These are phyloP conservation scores for Skeletonema costatum DNA, from an alignment of 108 stramenopile genomes.

Conservation along the genomic window DNA sequence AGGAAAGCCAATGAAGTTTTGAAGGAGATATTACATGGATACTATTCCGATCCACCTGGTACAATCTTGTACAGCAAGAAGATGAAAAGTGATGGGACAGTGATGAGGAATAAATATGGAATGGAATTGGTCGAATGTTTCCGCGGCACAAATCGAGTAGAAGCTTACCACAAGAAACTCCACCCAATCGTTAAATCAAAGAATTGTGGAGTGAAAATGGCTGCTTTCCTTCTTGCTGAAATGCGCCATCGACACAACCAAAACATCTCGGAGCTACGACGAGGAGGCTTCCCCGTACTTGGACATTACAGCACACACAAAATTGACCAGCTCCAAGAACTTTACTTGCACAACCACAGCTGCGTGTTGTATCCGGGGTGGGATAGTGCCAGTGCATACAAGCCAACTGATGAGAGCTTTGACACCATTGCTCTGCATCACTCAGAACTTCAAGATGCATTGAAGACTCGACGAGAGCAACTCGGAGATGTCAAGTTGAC, in stretches of 20 bases:
- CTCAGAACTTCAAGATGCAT: too few species aligned
- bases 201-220: constrained; percentile 28
- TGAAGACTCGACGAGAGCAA: background rate
- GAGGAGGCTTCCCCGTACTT: constrained; percentile 22
- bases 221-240: constrained; percentile 15
- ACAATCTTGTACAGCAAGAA: constrained; percentile 11
- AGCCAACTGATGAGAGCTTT: constrained; percentile 10
- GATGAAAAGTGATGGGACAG: constrained; percentile 14
- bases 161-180: constrained; percentile 28
- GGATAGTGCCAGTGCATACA: constrained; percentile 42
- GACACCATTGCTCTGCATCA: too few species aligned
- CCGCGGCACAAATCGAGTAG: constrained; percentile 13
- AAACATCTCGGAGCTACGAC: constrained; percentile 1
- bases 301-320: constrained; percentile 36
- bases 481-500: background rate
- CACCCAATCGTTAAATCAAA: constrained; percentile 23
- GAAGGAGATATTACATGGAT: constrained; percentile 27
- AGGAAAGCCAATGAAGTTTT: constrained; percentile 40
- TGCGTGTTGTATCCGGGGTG: constrained; percentile 24
- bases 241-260: constrained; percentile 32
- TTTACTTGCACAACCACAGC: constrained; percentile 18
- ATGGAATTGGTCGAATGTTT: constrained; percentile 13
- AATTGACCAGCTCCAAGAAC: constrained; percentile 30
- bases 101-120: constrained; percentile 9
- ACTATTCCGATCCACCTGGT: constrained; percentile 42